These are phyloP conservation scores for Ogataea philodendri DNA, from an alignment of 805 yeast genomes.

Conservation along the genomic window DNA sequence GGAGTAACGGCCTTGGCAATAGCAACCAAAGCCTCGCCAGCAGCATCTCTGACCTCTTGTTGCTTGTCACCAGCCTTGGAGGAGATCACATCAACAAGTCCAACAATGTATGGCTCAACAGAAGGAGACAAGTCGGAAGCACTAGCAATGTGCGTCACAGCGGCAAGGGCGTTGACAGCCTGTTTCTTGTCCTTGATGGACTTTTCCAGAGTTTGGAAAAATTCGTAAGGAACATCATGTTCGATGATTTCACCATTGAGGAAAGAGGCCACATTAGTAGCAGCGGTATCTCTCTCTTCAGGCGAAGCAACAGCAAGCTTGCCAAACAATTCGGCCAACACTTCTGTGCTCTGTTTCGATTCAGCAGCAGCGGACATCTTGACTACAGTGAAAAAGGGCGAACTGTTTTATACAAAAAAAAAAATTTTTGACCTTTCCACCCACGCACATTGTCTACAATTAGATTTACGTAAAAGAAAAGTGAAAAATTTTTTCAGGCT, in stretches of 20 bases:
- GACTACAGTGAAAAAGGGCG: conserved; percentile 15
- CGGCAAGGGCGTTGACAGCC: conserved; percentile 77
- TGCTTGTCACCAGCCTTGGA: conserved; percentile 90
- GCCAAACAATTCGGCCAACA: conserved; percentile 89
- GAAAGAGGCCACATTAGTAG: conserved; percentile 86
- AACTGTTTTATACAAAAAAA: conserved; percentile 13
- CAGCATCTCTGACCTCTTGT: conserved; percentile 68
- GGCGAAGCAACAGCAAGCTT: conserved; percentile 85
- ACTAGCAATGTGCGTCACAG: conserved; percentile 82
- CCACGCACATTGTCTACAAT: conserved; percentile 16
- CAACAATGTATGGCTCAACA: conserved; percentile 93
- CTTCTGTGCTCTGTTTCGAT: conserved; percentile 67
- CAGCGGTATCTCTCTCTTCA: conserved; percentile 82
- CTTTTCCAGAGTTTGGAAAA: conserved; percentile 73
- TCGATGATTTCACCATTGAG: conserved; percentile 96
- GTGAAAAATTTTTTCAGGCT: conserved; percentile 14
- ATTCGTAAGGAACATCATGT: conserved; percentile 93
- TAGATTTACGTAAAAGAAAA: conserved; percentile 8
- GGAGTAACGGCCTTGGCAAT: conserved; percentile 86
- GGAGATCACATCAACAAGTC: conserved; percentile 66
- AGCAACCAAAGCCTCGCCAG: conserved; percentile 73
- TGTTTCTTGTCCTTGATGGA: conserved; percentile 82
- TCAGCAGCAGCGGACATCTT: conserved; percentile 44
- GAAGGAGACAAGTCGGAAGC: conserved; percentile 78
- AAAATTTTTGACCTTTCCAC: conserved; percentile 11